phyloP scores from a whole-genome alignment of 208 protist genomes.

The Trypanosoma mega region DNA sequence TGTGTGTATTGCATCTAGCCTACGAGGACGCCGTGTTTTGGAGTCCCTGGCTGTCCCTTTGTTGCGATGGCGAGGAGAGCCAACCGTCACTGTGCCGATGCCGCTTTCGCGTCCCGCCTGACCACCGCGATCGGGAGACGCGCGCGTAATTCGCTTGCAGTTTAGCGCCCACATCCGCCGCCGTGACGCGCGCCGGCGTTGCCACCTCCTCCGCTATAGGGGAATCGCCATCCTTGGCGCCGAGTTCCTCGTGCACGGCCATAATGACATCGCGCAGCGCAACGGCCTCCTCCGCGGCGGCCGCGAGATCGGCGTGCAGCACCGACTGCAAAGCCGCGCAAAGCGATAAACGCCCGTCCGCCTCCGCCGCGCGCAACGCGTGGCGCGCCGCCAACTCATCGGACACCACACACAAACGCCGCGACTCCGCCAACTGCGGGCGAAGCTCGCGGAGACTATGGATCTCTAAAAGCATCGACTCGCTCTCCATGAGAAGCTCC shows the following conservation, averaged over 20 bases:
- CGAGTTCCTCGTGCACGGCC: constrained; percentile 46
- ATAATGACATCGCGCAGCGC: constrained; percentile 32
- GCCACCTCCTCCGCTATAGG: not conserved
- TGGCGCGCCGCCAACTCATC: constrained; percentile 26
- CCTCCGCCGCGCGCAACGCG: constrained; percentile 6
- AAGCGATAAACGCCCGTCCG: not conserved
- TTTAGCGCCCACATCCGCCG: constrained; percentile 8
- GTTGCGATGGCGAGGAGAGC: not conserved
- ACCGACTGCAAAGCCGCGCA: constrained; percentile 11
- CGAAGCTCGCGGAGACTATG: constrained; percentile 20
- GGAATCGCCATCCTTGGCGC: not conserved
- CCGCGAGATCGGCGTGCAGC: constrained; percentile 11
- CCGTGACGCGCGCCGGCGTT: constrained; percentile 25
- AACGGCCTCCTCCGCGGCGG: constrained; percentile 13
- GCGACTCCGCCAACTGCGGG: constrained; percentile 8
- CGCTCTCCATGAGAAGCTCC: constrained; percentile 53
- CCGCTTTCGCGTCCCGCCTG: not conserved
- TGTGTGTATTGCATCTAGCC: not conserved
- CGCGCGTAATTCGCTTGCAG: constrained; percentile 11
- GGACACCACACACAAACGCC: constrained; percentile 10
- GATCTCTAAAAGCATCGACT: constrained; percentile 45
- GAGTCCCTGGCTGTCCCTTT: not conserved
- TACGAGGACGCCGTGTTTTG: not conserved
- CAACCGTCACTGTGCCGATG: not conserved
- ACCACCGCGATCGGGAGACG: not conserved